Percentiles rank a stretch among this genome's conserved stretches.
Conservation (phyloP, 352 stramenopile species). For the Globisporangium alternatum region DNA sequence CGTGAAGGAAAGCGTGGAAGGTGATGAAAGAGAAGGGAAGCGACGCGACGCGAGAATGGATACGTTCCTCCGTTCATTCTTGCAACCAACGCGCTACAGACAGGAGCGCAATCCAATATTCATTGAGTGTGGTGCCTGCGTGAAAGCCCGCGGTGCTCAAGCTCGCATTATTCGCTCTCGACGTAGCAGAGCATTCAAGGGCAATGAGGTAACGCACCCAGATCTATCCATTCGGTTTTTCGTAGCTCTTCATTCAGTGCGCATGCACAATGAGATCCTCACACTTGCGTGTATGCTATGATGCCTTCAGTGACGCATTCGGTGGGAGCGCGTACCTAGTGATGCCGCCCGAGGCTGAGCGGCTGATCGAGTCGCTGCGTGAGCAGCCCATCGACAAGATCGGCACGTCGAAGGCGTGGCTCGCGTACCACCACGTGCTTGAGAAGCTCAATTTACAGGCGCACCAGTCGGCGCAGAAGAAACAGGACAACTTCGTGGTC, state of each 20-base stretch:
- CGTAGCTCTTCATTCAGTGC: neutral
- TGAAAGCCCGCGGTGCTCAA: neutral
- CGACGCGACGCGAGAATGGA: neutral
- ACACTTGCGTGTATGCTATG: neutral
- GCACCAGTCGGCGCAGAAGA: conserved; percentile 87
- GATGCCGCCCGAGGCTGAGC: conserved; percentile 77
- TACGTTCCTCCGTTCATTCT: neutral
- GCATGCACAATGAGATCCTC: neutral
- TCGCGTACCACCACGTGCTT: conserved; percentile 84
- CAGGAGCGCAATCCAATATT: neutral
- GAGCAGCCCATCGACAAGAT: conserved; percentile 62
- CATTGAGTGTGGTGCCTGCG: neutral
- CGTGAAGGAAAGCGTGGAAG: neutral
- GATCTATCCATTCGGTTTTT: neutral
- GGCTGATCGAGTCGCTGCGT: conserved; percentile 72
- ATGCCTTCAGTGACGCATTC: conserved; percentile 11
- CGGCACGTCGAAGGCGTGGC: conserved; percentile 63
- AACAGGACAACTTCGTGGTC: conserved; percentile 93
- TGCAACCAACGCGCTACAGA: neutral
- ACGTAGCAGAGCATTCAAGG: neutral
- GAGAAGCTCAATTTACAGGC: conserved; percentile 94
- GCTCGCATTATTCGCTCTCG: neutral
- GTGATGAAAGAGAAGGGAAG: neutral
- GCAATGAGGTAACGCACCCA: neutral
- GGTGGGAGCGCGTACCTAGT: conserved; percentile 46